Percentiles rank a stretch among this genome's conserved stretches.
These are phyloP conservation scores for Nepenthes alata DNA, from an alignment of 179 eudicot genomes.

Conservation along the genomic window DNA sequence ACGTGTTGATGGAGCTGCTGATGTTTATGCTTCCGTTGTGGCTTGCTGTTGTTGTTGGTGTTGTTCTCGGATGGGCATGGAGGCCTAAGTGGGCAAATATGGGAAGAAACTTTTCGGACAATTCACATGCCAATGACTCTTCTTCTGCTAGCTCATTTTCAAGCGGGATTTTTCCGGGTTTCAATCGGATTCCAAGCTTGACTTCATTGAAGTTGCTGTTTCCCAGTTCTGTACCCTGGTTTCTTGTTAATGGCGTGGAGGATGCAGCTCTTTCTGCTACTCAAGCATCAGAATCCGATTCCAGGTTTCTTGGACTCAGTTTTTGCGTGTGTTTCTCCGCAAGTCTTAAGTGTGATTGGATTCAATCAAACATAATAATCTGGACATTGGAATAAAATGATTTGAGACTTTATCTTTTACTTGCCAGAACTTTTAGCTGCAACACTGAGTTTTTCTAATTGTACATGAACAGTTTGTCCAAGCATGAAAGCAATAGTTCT, in stretches of 20 bases:
- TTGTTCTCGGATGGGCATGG: slow-evolving; percentile 53
- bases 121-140: background rate
- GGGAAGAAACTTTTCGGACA: background rate
- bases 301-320: background rate
- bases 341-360: background rate
- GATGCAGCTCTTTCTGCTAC: no score
- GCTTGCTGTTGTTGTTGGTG: slow-evolving; percentile 38
- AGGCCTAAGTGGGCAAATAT: slow-evolving; percentile 35
- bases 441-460: background rate
- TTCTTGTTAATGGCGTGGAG: no score
- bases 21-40: slow-evolving; percentile 29
- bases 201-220: no score
- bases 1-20: slow-evolving; percentile 20
- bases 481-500: slow-evolving; percentile 10
- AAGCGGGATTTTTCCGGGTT: no score
- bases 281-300: background rate
- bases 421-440: background rate
- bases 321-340: background rate
- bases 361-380: background rate
- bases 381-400: no score
- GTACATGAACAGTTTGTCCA: slow-evolving; percentile 6
- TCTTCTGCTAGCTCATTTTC: background rate
- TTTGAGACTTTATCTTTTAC: no score
- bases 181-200: no score
- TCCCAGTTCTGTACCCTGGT: no score